Conservation (phyloP, 176 grass and related monocot genomes). For the Triticum dicoccoides region DNA sequence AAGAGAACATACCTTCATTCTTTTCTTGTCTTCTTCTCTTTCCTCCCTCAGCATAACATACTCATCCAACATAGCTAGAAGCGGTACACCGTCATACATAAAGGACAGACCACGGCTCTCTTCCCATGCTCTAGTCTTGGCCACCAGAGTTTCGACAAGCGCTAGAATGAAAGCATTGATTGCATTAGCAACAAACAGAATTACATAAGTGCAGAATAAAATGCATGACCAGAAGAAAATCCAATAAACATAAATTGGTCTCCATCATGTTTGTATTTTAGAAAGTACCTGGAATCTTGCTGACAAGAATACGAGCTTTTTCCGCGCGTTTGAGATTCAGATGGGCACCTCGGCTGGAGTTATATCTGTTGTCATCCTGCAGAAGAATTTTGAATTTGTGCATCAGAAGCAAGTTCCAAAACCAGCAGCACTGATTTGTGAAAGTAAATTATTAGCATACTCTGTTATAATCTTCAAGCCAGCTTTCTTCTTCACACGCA, state of each 20-base stretch:
- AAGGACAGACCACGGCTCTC: constrained; percentile 70
- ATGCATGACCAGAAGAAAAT: not conserved
- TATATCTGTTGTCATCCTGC: constrained; percentile 99
- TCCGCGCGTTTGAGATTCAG: constrained; percentile 97
- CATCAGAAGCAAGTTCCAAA: constrained; percentile 12
- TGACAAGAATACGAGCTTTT: constrained; percentile 95
- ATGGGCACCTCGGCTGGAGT: constrained; percentile 95
- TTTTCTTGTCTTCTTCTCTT: constrained; percentile 97
- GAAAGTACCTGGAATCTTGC: constrained; percentile 93
- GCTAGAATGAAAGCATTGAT: constrained; percentile 46
- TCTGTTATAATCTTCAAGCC: constrained; percentile 99
- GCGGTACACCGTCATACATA: constrained; percentile 94
- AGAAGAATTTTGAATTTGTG: constrained; percentile 17
- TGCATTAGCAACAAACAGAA: constrained; percentile 30
- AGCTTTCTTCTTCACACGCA: constrained; percentile 95
- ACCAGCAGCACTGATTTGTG: not conserved
- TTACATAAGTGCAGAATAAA: not conserved
- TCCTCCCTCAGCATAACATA: constrained; percentile 97
- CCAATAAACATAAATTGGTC: constrained; percentile 4
- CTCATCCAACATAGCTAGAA: constrained; percentile 97
- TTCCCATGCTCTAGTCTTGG: constrained; percentile 87
- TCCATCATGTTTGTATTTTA: not conserved
- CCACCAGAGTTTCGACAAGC: constrained; percentile 94
- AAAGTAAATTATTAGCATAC: constrained; percentile 38
- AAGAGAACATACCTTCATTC: constrained; percentile 58